These are phyloP conservation scores for Botrytis pseudocinerea DNA, from an alignment of 2,329 filamentous ascomycete genomes.

Conservation along the genomic window DNA sequence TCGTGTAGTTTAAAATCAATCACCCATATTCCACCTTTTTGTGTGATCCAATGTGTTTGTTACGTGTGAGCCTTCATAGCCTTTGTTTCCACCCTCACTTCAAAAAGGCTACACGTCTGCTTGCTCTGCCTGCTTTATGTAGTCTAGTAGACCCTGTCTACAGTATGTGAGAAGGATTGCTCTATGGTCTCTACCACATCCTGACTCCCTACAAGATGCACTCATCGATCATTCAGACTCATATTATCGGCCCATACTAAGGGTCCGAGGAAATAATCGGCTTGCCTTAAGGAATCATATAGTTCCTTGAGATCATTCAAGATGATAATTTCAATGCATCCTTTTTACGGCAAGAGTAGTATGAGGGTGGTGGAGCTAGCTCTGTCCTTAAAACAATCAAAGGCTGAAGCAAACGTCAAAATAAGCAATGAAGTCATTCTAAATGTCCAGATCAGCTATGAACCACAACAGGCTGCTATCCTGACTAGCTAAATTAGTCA, in stretches of 20 bases:
- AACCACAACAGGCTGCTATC: background rate
- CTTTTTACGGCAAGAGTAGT: background rate
- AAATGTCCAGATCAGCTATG: background rate
- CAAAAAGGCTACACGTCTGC: too few relatives aligned
- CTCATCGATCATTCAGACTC: slow-evolving; percentile 45
- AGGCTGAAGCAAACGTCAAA: background rate
- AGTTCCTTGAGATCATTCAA: background rate
- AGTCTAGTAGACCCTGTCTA: background rate
- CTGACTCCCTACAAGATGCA: slow-evolving; percentile 27
- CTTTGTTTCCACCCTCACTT: background rate
- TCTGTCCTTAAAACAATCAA: background rate
- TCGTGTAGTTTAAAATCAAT: too few relatives aligned
- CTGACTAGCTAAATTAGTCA: background rate
- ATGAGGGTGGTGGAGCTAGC: background rate
- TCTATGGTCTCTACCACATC: background rate
- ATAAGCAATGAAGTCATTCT: background rate
- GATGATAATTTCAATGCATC: background rate
- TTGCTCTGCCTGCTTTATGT: background rate
- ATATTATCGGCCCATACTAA: slow-evolving; percentile 40
- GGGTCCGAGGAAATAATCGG: slow-evolving; percentile 32
- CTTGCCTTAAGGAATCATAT: background rate
- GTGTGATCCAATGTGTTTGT: background rate
- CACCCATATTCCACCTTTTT: background rate
- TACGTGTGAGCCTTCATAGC: background rate
- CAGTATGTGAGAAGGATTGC: background rate